Conservation (phyloP, 2,329 filamentous ascomycete species). For the Drechslerella stenobrocha region DNA sequence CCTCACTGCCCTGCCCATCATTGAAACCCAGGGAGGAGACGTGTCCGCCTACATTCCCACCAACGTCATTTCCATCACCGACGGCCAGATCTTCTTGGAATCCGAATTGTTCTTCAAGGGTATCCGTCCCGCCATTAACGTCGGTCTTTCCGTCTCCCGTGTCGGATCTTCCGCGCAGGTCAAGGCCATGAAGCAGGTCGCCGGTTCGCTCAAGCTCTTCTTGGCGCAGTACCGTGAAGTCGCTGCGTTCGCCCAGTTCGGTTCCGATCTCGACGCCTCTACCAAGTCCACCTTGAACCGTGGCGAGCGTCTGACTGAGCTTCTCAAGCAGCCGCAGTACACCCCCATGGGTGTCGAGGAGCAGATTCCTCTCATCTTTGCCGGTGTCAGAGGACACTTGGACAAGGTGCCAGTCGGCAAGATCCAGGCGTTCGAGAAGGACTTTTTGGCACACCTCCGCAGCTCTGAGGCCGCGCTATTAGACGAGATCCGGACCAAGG, state of each 20-base stretch:
- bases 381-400: constrained; percentile 96
- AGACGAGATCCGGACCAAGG: constrained; percentile 90
- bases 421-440: constrained; percentile 87
- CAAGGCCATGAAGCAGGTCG: constrained; percentile 99
- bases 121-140: constrained; percentile 99
- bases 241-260: constrained; percentile 98
- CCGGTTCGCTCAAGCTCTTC: constrained; percentile 99
- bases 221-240: constrained; percentile 99
- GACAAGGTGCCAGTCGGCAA: constrained; percentile 86
- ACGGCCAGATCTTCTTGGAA: constrained; percentile 99
- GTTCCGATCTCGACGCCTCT: constrained; percentile 97
- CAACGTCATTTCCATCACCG: constrained; percentile 99
- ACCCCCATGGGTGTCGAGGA: constrained; percentile 97
- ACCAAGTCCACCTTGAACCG: constrained; percentile 98
- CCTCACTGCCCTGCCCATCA: constrained; percentile 93
- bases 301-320: constrained; percentile 85
- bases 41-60: constrained; percentile 99
- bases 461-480: constrained; percentile 84
- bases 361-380: constrained; percentile 99
- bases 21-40: constrained; percentile 99
- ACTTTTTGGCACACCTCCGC: constrained; percentile 91
- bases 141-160: constrained; percentile 99
- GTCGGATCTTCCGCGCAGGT: constrained; percentile 99
- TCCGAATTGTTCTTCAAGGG: constrained; percentile 99
- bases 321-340: constrained; percentile 85